A percentile compares a stretch with the other conserved stretches of the same genome.
Evolutionary conservation across 305 asterid genomes (phyloP).

Genomic region (Rubia balearica): DNA sequence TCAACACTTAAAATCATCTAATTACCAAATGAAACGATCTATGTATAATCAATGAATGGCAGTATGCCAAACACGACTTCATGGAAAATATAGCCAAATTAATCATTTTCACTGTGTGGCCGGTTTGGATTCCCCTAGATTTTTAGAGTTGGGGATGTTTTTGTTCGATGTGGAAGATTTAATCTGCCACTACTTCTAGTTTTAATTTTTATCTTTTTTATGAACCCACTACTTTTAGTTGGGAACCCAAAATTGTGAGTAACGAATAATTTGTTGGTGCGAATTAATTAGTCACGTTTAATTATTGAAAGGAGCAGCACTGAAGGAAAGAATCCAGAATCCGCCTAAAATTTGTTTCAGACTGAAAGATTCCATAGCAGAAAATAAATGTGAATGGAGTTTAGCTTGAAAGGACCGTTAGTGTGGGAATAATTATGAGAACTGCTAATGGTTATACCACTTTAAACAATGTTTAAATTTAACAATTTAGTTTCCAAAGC

Average conservation of each 20-base stretch:
- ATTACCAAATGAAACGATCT: too few species aligned
- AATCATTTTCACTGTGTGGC: not conserved
- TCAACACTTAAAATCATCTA: too few species aligned
- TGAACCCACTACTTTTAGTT: not conserved
- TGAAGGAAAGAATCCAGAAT: not conserved
- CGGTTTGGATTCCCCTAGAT: not conserved
- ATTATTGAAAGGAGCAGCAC: not conserved
- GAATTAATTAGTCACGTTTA: not conserved
- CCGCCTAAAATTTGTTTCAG: not conserved
- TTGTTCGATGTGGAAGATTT: not conserved
- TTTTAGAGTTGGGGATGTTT: not conserved
- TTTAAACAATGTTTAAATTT: not conserved
- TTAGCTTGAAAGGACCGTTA: not conserved
- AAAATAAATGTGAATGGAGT: constrained; percentile 1
- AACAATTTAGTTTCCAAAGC: too few species aligned
- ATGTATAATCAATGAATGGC: too few species aligned
- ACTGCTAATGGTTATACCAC: not conserved
- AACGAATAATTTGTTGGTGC: not conserved
- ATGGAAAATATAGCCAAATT: not conserved
- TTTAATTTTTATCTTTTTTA: too few species aligned
- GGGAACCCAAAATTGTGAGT: not conserved
- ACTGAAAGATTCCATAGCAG: constrained; percentile 2
- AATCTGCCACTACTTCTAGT: not conserved
- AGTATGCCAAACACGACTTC: not conserved
- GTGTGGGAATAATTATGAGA: not conserved